Base-by-base conservation (phyloP, 2,329 filamentous ascomycete genomes). In the Cladophialophora yegresii region DNA sequence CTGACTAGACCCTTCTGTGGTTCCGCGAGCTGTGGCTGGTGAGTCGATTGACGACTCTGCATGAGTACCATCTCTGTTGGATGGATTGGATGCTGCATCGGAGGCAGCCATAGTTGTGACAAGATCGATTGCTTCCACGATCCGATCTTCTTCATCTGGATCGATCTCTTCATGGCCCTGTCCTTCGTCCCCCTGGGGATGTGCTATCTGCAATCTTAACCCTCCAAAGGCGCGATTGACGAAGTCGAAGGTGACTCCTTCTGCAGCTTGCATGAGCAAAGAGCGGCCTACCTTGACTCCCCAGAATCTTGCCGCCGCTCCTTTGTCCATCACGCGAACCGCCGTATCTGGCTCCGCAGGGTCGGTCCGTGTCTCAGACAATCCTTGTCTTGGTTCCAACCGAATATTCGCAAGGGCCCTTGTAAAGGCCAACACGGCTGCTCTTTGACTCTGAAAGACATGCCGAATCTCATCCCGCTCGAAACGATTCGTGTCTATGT, bases 191-290 rank as follows among this genome's bases (percentile, higher is more conserved):
- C 75, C 76, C 55, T 77, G 69, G 66, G 78, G 71, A 23, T 73
- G 30, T n/a, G 61, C 54, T 12, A 54, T 70, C 1, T 76, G 74
- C 12, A 80, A 77, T 5, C 82, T 82, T n/a, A 83, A 73, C 0
- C 86, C 87, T 33, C 86, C 86, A 74, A 87, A 89, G 3, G 85
- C 84, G 33, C 81, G 80, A 71, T 87, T 85, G 22, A 87, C 82
- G 66, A 82, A 82, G 16, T 79, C 77, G 73, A 84, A 87, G 49
- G 83, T 83, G 53, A 89, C 77, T 2, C 79, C 81, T 66, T 82
- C 81, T 0, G 80, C 81, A 22, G 82, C 82, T 69, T 84, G 83
- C 77, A 86, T 81, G 54, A 89, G 72, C 1, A 89, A 69, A 0
- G 85, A 84, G 61, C 86, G 79, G 0, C 82, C 85, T 16, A 89